Evolutionary conservation across 371 early-diverging fungal species (phyloP), one percentile per base, ranked within the genome.

Genomic region (Rhizopus stolonifer): DNA sequence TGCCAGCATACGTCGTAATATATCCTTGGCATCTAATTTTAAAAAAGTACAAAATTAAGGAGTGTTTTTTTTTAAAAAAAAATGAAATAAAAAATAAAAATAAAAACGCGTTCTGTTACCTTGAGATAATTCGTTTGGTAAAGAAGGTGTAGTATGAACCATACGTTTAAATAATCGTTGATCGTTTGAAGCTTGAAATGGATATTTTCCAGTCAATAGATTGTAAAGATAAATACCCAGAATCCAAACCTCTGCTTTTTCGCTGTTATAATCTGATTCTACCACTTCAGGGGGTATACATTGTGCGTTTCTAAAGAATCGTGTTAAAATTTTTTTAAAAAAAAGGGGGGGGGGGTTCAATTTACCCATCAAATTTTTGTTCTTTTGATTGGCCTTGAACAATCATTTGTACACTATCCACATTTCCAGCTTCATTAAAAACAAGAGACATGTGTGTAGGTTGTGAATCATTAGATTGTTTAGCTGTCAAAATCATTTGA

Each of bases 231-330:
- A 66, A n/a, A 76, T 54, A 8, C 77, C 77, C 3, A 76, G 51
- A 1, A 70, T 63, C 77, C 77, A 76, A 10, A 76, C 57, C 46
- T 68, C 77, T n/a, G 64, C 67, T 29, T 63, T 24, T 38, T 59
- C 60, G 13, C 60, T 58, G 2, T 61, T 49, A 29, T 71, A 71
- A 21, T 49, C 38, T 14, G 50, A 43, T 52, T 47, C 3, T 40
- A 58, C 49, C 23, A 65, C 26, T 42, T 75, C 75, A 19, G 75
- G 75, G 8, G 75, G 69, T 13, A 74, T 64, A 38, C 69, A 74
- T 49, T 70, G 69, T 13, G 62, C 44, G 22, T 59, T 61, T 22
- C 69, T 19, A 15, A 48, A n/a, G n/a, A 50, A 53, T 11, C 31
- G 7, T 36, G 15, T 36, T 29, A 29, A 29, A n/a, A n/a, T n/a